phyloP scores from a whole-genome alignment of 75 land plant species.

The Cunninghamia lanceolata region DNA sequence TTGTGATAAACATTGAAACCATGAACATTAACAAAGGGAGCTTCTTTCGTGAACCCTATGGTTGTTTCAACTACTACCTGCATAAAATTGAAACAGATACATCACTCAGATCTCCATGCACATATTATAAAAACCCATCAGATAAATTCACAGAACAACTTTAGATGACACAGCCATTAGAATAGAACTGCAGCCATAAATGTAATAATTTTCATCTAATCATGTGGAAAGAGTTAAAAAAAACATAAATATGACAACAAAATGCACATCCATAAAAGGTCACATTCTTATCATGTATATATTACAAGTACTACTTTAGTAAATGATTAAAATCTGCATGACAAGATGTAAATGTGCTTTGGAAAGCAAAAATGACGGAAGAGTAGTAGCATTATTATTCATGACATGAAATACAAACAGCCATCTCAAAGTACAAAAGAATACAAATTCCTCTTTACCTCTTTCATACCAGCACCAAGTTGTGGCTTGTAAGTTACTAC shows the following conservation, averaged over 20 bases:
- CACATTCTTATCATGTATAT: not conserved
- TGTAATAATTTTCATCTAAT: not conserved
- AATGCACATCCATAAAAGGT: not conserved
- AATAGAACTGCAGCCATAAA: not conserved
- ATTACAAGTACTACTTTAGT: not conserved
- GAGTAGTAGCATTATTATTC: not conserved
- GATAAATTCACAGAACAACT: not conserved
- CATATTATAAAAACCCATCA: not conserved
- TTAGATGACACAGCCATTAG: not conserved
- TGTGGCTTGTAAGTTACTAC: constrained; percentile 70
- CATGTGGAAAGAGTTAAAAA: not conserved
- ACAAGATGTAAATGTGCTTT: not conserved
- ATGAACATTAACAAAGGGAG: too few relatives aligned
- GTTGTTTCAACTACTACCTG: constrained; percentile 63
- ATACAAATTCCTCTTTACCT: constrained; percentile 17
- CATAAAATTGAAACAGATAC: not conserved
- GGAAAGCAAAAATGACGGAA: not conserved
- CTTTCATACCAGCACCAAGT: constrained; percentile 23
- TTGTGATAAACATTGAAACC: too few relatives aligned
- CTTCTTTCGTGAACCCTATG: too few relatives aligned
- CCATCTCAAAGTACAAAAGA: not conserved
- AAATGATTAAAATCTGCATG: not conserved
- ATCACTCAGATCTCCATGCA: not conserved
- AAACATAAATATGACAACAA: not conserved
- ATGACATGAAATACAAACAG: not conserved